Base-by-base conservation (phyloP, 2,329 filamentous ascomycete genomes). In the Fusarium drepaniforme region DNA sequence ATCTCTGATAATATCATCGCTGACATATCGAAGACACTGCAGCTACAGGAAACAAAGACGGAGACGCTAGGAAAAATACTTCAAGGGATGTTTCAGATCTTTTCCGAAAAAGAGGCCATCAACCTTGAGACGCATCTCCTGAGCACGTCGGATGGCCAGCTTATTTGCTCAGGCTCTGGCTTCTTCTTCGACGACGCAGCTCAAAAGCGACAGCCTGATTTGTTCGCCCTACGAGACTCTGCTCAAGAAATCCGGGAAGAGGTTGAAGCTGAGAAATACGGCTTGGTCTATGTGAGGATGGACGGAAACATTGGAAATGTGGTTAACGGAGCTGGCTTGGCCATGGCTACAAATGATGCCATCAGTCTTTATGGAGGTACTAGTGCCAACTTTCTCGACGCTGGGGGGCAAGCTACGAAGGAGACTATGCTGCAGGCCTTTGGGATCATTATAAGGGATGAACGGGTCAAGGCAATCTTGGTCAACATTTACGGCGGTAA, bases 261-360 rank as follows among this genome's bases (percentile, higher is more conserved):
- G 60, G 71, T 82, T 0, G 82, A 84, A 40, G 63, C 88, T 2
- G 83, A 85, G 21, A 87, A 89, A 68, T 86, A 92, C 68, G 94
- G 94, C 5, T 95, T 97, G 76, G 93, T 97, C 1, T 97, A 96
- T 81, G 89, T 97, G 73, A 92, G 90, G 77, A 83, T 88, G 67
- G 76, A 82, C 2, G 86, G 88, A 3, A 91, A 91, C 72, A 92
- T 97, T 64, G 95, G 94, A 42, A 97, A 93, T 1, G 86, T 97
- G 73, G 94, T 97, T 74, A 98, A 98, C 79, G 95, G 95, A 51
- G 95, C 96, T 0, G 95, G 95, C 0, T 88, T 98, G 2, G 95
- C 95, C 0, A 97, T 98, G 93, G 97, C 97, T 81, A 97, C 95
- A 0, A 91, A 96, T 70, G 95, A 98, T 81, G 93, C 93, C 0